Conservation (phyloP, 306 rosid genomes). For the Pterocarpus macrocarpus region DNA sequence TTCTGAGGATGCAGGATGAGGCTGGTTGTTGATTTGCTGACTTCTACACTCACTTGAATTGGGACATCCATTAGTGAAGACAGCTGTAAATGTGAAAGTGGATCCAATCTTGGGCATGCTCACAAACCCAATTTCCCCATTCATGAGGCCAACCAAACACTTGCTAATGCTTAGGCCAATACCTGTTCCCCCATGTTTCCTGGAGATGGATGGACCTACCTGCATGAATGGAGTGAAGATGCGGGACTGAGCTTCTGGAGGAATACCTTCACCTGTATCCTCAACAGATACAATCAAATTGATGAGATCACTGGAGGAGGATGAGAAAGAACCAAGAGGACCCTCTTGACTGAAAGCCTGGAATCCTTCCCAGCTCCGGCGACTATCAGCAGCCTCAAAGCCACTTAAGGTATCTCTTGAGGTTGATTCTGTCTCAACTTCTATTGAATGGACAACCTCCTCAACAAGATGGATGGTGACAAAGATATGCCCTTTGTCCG, state of each 20-base stretch:
- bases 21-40: conserved; percentile 67
- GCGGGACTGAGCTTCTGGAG: conserved; percentile 72
- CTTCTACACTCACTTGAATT: conserved; percentile 58
- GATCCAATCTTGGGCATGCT: conserved; percentile 88
- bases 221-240: conserved; percentile 98
- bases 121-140: conserved; percentile 91
- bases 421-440: conserved; percentile 73
- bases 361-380: conserved; percentile 82
- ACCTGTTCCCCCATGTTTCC: conserved; percentile 97
- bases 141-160: conserved; percentile 95
- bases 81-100: conserved; percentile 92
- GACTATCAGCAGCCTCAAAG: conserved; percentile 71
- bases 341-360: conserved; percentile 66
- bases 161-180: conserved; percentile 98
- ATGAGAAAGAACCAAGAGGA: conserved; percentile 58
- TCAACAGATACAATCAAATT: conserved; percentile 91
- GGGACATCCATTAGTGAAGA: conserved; percentile 64
- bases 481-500: conserved; percentile 95
- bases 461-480: conserved; percentile 89
- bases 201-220: conserved; percentile 87
- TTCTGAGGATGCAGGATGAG: conserved; percentile 67
- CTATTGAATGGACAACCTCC: conserved; percentile 77
- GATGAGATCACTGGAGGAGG: conserved; percentile 65
- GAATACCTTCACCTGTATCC: conserved; percentile 98
- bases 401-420: conserved; percentile 85